Evolutionary conservation across 108 stramenopile species (phyloP), one percentile per base, ranked within the genome.

Genomic region (Craspedostauros australis): DNA sequence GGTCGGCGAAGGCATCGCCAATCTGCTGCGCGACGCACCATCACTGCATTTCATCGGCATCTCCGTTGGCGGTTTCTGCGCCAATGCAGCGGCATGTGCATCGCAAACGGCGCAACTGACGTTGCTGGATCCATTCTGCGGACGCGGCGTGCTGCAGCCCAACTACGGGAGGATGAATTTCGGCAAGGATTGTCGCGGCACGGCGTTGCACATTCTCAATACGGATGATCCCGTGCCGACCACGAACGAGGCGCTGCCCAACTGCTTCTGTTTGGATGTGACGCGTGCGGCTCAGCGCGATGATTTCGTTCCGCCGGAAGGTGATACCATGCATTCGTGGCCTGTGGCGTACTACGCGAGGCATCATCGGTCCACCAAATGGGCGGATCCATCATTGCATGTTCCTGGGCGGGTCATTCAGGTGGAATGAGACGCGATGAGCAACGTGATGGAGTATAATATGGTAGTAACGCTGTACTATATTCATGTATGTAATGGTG

Each of bases 151-250:
- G 7, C 30, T 48, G 9, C 54, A 54, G 29, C 36, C 33, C 1
- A 50, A 48, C n/a, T 72, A 61, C 25, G 71, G 71, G 12, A 48
- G 33, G 11, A 28, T 31, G 26, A 25, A 66, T 38, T 72, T 72
- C 43, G 71, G 71, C n/a, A 60, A 36, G 16, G n/a, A 30, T 16
- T n/a, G n/a, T n/a, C 65, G 54, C 3, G 55, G 59, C 11, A 45
- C 58, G 7, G 59, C 64, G 12, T 21, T 60, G 3, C 71, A 72
- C 7, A 60, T 60, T 33, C 41, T 72, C 0, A 72, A 72, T 29
- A 66, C 71, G 4, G 71, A 72, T 34, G 71, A 72, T 62, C 71
- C 71, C n/a, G 65, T 72, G 6, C 71, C 71, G 3, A 61, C 47
- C 5, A 72, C 71, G 9, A 72, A 72, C 38, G 71, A 72, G 14